These are phyloP conservation scores for Auriscalpium vulgare DNA, from an alignment of 768 basidiomycete species.

Conservation along the genomic window DNA sequence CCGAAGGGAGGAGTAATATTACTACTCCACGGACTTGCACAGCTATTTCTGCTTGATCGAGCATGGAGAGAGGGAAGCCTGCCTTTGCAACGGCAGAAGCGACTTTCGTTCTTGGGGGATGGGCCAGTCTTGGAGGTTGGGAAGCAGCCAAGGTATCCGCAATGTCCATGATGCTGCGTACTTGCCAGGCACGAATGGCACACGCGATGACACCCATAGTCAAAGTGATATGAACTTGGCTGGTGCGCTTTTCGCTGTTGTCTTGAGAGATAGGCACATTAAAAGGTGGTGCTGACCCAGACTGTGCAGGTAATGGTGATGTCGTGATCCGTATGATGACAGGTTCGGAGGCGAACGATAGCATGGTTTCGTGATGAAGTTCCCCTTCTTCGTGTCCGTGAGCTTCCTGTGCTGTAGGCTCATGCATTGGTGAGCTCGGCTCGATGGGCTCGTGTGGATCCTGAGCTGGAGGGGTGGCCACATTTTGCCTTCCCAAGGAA, in stretches of 20 bases:
- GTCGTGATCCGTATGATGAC: slow-evolving; percentile 11
- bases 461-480: background rate
- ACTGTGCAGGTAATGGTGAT: background rate
- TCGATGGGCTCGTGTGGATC: background rate
- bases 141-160: slow-evolving; percentile 22
- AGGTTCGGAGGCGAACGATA: slow-evolving; percentile 11
- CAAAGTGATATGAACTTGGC: slow-evolving; percentile 1
- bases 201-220: slow-evolving; percentile 12
- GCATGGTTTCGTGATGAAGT: slow-evolving; percentile 2
- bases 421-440: too few species aligned
- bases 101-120: too few species aligned
- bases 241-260: background rate
- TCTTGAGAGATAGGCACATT: too few species aligned
- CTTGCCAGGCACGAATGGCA: slow-evolving; percentile 9
- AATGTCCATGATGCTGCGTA: slow-evolving; percentile 16
- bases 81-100: too few species aligned
- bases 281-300: background rate
- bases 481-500: background rate
- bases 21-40: slow-evolving; percentile 37
- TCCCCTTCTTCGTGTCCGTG: background rate
- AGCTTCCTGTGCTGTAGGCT: too few species aligned
- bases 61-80: slow-evolving; percentile 10
- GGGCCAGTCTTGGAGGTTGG: slow-evolving; percentile 1
- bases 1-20: slow-evolving; percentile 36
- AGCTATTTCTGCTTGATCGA: slow-evolving; percentile 26